Conservation (phyloP, 2,329 filamentous ascomycete species). For the Claviceps purpurea region DNA sequence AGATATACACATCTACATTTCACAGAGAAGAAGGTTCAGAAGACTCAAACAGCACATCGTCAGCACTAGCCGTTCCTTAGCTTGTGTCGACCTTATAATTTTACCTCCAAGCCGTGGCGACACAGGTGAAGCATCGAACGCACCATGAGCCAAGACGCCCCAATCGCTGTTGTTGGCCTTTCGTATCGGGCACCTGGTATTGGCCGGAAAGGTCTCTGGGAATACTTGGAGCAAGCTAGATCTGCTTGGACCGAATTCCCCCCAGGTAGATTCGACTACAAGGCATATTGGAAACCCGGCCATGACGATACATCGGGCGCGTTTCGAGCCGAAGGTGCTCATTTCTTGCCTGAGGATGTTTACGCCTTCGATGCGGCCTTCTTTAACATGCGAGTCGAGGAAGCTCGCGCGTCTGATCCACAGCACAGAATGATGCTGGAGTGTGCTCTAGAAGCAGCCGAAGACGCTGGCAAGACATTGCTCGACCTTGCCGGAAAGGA, state of each 20-base stretch:
- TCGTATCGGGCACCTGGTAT: constrained; percentile 25
- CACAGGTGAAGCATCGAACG: background rate
- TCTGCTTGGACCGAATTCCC: constrained; percentile 21
- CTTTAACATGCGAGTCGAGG: constrained; percentile 28
- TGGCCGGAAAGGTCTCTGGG: constrained; percentile 22
- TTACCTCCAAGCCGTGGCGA: too few relatives aligned
- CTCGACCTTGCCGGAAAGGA: constrained; percentile 29
- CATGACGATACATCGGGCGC: constrained; percentile 18
- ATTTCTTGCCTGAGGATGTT: constrained; percentile 27
- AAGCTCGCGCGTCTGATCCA: constrained; percentile 30
- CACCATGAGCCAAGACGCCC: background rate
- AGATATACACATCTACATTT: too few relatives aligned
- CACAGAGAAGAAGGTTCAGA: too few relatives aligned
- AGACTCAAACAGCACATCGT: too few relatives aligned
- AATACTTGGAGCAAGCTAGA: constrained; percentile 16
- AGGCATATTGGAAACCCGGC: constrained; percentile 16
- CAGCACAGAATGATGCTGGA: constrained; percentile 35
- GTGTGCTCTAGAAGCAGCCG: constrained; percentile 34
- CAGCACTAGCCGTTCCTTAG: too few relatives aligned
- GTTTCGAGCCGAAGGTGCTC: constrained; percentile 8
- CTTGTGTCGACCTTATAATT: too few relatives aligned
- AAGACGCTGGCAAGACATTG: constrained; percentile 32
- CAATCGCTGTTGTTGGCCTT: constrained; percentile 23
- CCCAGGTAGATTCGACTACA: constrained; percentile 13
- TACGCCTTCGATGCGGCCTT: constrained; percentile 32